Evolutionary conservation across 2,329 filamentous ascomycete genomes (phyloP).

Genomic region (Lithohypha guttulata): DNA sequence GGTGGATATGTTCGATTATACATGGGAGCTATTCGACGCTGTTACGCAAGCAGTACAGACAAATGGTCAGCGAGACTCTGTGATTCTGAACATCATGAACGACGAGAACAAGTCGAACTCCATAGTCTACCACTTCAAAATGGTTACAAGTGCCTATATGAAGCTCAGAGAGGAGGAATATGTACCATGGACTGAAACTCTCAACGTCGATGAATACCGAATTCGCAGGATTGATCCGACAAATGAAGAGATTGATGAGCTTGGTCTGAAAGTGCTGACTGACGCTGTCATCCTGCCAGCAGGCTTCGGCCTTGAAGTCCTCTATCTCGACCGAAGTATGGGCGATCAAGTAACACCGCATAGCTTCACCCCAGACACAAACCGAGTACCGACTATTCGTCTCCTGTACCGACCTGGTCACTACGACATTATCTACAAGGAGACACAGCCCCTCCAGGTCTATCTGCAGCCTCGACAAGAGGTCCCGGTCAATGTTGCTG

Average conservation of each 20-base stretch:
- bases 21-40: constrained; percentile 55
- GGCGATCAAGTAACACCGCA: constrained; percentile 58
- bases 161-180: constrained; percentile 62
- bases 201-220: constrained; percentile 58
- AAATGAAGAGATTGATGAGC: constrained; percentile 76
- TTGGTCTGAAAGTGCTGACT: constrained; percentile 68
- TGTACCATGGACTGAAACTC: constrained; percentile 60
- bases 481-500: no score
- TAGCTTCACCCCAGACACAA: constrained; percentile 34
- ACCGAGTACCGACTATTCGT: constrained; percentile 47
- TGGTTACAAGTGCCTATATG: constrained; percentile 76
- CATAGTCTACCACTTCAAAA: constrained; percentile 74
- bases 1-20: constrained; percentile 75
- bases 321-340: constrained; percentile 78
- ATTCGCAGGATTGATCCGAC: constrained; percentile 59
- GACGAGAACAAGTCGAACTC: constrained; percentile 54
- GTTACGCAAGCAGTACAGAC: constrained; percentile 48
- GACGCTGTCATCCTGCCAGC: constrained; percentile 70
- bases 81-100: constrained; percentile 64
- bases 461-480: constrained; percentile 11
- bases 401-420: constrained; percentile 66
- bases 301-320: constrained; percentile 71
- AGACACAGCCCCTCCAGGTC: constrained; percentile 22
- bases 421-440: constrained; percentile 85
- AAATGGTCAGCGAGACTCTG: constrained; percentile 45